Evolutionary conservation across 2,329 filamentous ascomycete genomes (phyloP).

Genomic region (Botrytis medusae): DNA sequence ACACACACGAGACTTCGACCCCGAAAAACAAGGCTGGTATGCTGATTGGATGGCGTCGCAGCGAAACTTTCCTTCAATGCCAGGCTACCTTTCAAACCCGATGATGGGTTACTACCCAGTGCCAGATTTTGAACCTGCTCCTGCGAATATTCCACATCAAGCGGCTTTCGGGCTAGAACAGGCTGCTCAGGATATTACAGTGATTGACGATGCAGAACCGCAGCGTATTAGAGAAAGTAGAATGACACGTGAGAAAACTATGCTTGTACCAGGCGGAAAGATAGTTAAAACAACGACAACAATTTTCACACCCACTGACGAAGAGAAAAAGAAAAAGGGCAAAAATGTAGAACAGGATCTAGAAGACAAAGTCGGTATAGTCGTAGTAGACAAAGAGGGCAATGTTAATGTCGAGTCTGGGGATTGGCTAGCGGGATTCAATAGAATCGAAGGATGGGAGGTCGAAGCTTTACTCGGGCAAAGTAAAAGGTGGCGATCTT

Average conservation of each 20-base stretch:
- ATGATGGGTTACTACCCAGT: not conserved
- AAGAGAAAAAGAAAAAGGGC: not conserved
- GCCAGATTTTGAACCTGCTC: not conserved
- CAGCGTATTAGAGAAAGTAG: slow-evolving; percentile 17
- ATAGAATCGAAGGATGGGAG: slow-evolving; percentile 20
- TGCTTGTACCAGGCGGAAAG: slow-evolving; percentile 12
- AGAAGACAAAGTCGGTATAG: slow-evolving; percentile 19
- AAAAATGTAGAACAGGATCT: not conserved
- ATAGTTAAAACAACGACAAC: slow-evolving; percentile 15
- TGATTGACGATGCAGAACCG: not conserved
- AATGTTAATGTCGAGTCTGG: slow-evolving; percentile 15
- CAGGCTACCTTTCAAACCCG: not conserved
- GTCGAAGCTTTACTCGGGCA: slow-evolving; percentile 12
- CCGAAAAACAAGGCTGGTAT: not conserved
- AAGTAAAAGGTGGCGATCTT: not conserved
- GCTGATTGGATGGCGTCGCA: slow-evolving; percentile 1
- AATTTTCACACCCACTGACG: slow-evolving; percentile 5
- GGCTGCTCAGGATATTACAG: not conserved
- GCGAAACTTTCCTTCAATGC: not conserved
- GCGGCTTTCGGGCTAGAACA: not conserved
- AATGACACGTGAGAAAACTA: slow-evolving; percentile 21
- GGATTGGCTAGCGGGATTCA: slow-evolving; percentile 16
- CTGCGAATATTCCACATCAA: not conserved
- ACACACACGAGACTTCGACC: not conserved
- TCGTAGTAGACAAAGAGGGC: slow-evolving; percentile 21